phyloP scores from a whole-genome alignment of 805 yeast species.

The Isabelozyma heimii region DNA sequence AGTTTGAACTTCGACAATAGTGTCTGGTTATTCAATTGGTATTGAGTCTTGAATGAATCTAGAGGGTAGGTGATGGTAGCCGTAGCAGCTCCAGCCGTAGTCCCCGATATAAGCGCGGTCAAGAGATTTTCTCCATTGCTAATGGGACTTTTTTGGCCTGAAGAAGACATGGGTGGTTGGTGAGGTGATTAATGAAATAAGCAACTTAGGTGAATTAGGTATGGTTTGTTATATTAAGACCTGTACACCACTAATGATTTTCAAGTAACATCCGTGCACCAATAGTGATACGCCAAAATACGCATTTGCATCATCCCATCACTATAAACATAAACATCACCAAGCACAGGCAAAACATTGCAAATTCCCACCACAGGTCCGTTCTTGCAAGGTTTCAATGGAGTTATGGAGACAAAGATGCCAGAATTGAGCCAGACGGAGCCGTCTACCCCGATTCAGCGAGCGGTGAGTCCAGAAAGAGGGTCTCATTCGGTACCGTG shows the following conservation, averaged over 20 bases:
- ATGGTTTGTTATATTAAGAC: no score
- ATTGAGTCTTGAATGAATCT: conserved; percentile 64
- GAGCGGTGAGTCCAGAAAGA: neutral
- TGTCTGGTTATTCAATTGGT: conserved; percentile 52
- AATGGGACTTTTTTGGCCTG: neutral
- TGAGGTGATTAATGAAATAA: neutral
- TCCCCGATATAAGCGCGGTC: conserved; percentile 59
- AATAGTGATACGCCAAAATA: neutral
- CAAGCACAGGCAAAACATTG: neutral
- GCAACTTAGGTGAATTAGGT: neutral
- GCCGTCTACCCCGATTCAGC: conserved; percentile 17
- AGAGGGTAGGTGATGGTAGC: conserved; percentile 69
- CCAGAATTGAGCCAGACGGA: conserved; percentile 8
- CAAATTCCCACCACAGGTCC: neutral
- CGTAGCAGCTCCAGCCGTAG: conserved; percentile 60
- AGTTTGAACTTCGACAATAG: conserved; percentile 33
- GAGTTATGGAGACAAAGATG: neutral
- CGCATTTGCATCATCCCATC: neutral
- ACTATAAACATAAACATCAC: neutral
- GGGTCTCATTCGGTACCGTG: conserved; percentile 5
- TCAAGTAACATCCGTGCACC: neutral
- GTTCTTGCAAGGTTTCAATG: neutral
- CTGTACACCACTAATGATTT: neutral
- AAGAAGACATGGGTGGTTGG: neutral
- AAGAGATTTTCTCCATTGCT: conserved; percentile 36